Percentiles rank a stretch among this genome's conserved stretches.
Evolutionary conservation across 169 alveolate species (phyloP).

Genomic region (Cryptosporidium canis): DNA sequence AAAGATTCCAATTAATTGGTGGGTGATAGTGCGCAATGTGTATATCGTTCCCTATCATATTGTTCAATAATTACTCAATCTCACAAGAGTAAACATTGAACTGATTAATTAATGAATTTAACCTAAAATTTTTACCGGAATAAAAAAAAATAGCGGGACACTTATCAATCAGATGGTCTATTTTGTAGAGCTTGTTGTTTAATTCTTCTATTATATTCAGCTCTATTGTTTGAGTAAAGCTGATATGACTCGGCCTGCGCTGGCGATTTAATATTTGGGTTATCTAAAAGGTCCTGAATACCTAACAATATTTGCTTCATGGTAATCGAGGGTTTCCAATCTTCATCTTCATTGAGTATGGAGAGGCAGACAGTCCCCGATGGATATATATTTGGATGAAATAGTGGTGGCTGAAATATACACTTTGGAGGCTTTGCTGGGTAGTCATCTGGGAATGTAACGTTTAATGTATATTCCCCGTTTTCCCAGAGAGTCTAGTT

Average conservation of each 20-base stretch:
- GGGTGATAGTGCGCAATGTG: conserved; percentile 8
- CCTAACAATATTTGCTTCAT: conserved; percentile 96
- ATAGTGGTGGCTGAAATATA: conserved; percentile 93
- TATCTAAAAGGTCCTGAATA: conserved; percentile 96
- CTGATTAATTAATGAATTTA: not conserved
- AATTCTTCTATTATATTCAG: conserved; percentile 85
- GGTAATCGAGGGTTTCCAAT: conserved; percentile 99
- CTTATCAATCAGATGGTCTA: conserved; percentile 67
- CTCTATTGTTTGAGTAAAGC: conserved; percentile 90
- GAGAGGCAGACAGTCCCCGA: conserved; percentile 98
- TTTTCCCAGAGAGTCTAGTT: conserved; percentile 94
- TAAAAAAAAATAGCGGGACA: conserved; percentile 19
- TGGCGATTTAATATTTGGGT: conserved; percentile 96
- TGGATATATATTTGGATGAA: conserved; percentile 98
- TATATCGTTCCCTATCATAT: not conserved
- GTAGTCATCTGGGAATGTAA: conserved; percentile 98
- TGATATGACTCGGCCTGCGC: conserved; percentile 97
- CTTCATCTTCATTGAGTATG: conserved; percentile 99
- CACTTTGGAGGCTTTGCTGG: conserved; percentile 99
- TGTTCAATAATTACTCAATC: not conserved
- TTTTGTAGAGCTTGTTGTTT: conserved; percentile 78
- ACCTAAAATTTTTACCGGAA: conserved; percentile 47
- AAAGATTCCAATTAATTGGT: conserved; percentile 18
- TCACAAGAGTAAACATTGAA: not conserved
- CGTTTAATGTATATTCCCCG: conserved; percentile 94